These are phyloP conservation scores for Royoungia palumana DNA, from an alignment of 768 basidiomycete species.

Conservation along the genomic window DNA sequence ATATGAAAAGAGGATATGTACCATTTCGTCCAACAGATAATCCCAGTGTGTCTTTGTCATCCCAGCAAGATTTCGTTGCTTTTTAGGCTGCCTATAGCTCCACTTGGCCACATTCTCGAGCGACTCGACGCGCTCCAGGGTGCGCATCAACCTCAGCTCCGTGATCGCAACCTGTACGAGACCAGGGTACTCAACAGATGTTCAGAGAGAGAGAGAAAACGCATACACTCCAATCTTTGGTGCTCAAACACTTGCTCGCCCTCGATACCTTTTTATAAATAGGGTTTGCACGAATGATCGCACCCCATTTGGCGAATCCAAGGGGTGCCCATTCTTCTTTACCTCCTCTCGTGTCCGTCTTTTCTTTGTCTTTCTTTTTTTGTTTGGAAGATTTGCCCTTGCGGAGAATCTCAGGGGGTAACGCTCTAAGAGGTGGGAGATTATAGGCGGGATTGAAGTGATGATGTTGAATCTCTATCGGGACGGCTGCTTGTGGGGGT, in stretches of 20 bases:
- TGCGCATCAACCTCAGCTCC: constrained; percentile 74
- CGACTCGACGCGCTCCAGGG: constrained; percentile 80
- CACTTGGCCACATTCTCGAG: constrained; percentile 79
- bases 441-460: constrained; percentile 48
- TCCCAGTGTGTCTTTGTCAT: constrained; percentile 89
- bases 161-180: constrained; percentile 63
- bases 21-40: constrained; percentile 95
- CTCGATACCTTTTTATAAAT: constrained; percentile 65
- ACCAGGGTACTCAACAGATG: neutral
- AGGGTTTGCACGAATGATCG: constrained; percentile 73
- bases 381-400: constrained; percentile 47
- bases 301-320: constrained; percentile 70
- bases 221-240: constrained; percentile 79
- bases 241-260: constrained; percentile 74
- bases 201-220: constrained; percentile 14
- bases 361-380: constrained; percentile 52
- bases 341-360: constrained; percentile 48
- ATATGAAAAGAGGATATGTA: constrained; percentile 32
- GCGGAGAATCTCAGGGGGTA: constrained; percentile 55
- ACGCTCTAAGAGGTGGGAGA: constrained; percentile 50
- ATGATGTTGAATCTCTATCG: constrained; percentile 25
- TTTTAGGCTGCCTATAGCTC: constrained; percentile 95
- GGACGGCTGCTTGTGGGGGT: constrained; percentile 8
- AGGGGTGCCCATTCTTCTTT: constrained; percentile 63
- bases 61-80: constrained; percentile 77